Conservation (phyloP, 164 flowering plant genomes). For the Nelumbo lutea region DNA sequence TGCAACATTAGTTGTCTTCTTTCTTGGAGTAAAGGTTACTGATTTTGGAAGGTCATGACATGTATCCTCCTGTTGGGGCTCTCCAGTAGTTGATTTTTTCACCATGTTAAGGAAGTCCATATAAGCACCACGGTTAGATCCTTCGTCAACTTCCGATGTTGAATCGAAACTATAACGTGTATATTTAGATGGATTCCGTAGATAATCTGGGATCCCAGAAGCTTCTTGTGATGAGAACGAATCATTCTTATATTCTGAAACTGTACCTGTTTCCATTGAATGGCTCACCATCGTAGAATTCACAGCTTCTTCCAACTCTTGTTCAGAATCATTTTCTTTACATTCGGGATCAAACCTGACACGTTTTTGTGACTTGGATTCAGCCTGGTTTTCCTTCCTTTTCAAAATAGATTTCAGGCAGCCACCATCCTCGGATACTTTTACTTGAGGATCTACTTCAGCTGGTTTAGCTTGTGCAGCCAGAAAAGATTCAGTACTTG, state of each 20-base stretch:
- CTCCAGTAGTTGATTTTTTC: constrained; percentile 24
- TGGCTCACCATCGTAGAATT: constrained; percentile 17
- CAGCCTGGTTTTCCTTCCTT: constrained; percentile 43
- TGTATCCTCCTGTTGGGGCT: constrained; percentile 20
- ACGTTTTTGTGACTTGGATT: constrained; percentile 53
- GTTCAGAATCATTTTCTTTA: constrained; percentile 11
- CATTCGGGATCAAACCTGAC: constrained; percentile 61
- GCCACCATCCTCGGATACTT: constrained; percentile 24
- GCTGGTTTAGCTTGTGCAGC: constrained; percentile 20
- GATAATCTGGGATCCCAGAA: constrained; percentile 66
- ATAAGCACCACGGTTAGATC: constrained; percentile 55
- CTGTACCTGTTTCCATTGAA: constrained; percentile 14
- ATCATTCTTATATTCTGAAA: constrained; percentile 5
- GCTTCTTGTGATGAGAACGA: constrained; percentile 15
- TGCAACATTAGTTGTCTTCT: constrained; percentile 31
- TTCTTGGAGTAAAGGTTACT: constrained; percentile 57
- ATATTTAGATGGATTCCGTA: constrained; percentile 70
- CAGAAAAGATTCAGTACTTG: constrained; percentile 23
- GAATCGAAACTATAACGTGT: constrained; percentile 66
- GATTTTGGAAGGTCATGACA: constrained; percentile 41
- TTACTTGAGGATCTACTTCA: constrained; percentile 5
- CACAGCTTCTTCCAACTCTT: constrained; percentile 20
- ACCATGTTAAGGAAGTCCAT: constrained; percentile 46
- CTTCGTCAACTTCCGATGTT: constrained; percentile 47
- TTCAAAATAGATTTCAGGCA: constrained; percentile 67